A percentile compares a stretch with the other conserved stretches of the same genome.
Evolutionary conservation across 2,329 filamentous ascomycete genomes (phyloP).

Genomic region (Paraphaeosphaeria sporulosa): DNA sequence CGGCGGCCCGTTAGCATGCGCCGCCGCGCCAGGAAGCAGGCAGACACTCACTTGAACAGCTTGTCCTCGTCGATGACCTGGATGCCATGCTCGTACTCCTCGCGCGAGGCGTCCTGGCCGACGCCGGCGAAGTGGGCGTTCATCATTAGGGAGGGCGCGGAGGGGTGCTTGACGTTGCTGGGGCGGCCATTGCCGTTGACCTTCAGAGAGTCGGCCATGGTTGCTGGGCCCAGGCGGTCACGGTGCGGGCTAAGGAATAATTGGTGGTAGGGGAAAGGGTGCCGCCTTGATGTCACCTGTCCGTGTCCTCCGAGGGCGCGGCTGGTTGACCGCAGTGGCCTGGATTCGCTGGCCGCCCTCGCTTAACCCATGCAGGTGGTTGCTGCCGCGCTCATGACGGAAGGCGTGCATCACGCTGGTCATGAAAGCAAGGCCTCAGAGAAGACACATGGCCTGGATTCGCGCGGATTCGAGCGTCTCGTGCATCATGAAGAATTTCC

Average conservation of each 20-base stretch:
- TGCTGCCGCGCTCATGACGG: conserved; percentile 34
- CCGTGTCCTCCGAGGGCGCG: conserved; percentile 25
- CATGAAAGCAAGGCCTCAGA: conserved; percentile 2
- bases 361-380: conserved; percentile 39
- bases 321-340: conserved; percentile 27
- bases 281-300: conserved; percentile 45
- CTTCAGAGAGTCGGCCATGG: conserved; percentile 43
- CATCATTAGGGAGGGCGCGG: conserved; percentile 61
- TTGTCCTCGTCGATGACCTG: conserved; percentile 98
- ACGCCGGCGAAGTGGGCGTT: conserved; percentile 83
- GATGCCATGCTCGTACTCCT: conserved; percentile 88
- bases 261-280: conserved; percentile 34
- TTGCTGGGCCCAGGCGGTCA: conserved; percentile 25
- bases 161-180: conserved; percentile 49
- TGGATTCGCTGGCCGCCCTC: conserved; percentile 41
- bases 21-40: not conserved
- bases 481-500: not conserved
- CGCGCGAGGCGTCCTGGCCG: conserved; percentile 67
- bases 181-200: conserved; percentile 48
- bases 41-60: conserved; percentile 82
- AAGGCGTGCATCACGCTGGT: conserved; percentile 25
- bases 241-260: conserved; percentile 42
- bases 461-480: not conserved
- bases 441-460: conserved; percentile 2
- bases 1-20: conserved; percentile 32